Evolutionary conservation across 345 rosid species (phyloP).

Genomic region (Arabidopsis arenosa): DNA sequence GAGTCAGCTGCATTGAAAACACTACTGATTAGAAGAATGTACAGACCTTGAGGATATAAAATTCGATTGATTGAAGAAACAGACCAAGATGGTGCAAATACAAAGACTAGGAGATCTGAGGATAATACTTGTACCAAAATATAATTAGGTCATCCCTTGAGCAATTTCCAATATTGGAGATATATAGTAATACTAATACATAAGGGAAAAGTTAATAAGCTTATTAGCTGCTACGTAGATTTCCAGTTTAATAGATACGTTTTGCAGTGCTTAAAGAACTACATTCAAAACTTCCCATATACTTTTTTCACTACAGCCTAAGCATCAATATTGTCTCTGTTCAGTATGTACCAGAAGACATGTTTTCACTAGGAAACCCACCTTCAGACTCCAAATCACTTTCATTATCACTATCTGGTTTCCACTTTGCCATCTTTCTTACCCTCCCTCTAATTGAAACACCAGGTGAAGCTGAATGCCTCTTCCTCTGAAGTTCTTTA

Average conservation of each 20-base stretch:
- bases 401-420: conserved; percentile 85
- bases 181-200: background rate
- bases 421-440: conserved; percentile 89
- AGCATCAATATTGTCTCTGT: conserved; percentile 22
- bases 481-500: conserved; percentile 87
- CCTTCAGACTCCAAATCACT: conserved; percentile 85
- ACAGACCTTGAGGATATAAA: conserved; percentile 23
- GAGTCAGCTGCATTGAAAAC: conserved; percentile 74
- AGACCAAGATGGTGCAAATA: conserved; percentile 20
- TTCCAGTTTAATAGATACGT: background rate
- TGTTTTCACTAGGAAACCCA: conserved; percentile 50
- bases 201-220: background rate
- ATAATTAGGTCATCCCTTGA: background rate
- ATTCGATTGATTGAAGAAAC: conserved; percentile 14
- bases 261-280: conserved; percentile 9
- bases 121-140: conserved; percentile 1
- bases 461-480: conserved; percentile 90
- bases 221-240: conserved; percentile 4
- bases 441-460: conserved; percentile 93
- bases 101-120: conserved; percentile 26
- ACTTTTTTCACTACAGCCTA: conserved; percentile 29
- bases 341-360: conserved; percentile 18
- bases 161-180: conserved; percentile 19
- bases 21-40: conserved; percentile 32
- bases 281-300: conserved; percentile 9